A percentile compares a stretch with the other conserved stretches of the same genome.
These are phyloP conservation scores for Populus hybrid DNA, from an alignment of 441 rosid genomes.

Conservation along the genomic window DNA sequence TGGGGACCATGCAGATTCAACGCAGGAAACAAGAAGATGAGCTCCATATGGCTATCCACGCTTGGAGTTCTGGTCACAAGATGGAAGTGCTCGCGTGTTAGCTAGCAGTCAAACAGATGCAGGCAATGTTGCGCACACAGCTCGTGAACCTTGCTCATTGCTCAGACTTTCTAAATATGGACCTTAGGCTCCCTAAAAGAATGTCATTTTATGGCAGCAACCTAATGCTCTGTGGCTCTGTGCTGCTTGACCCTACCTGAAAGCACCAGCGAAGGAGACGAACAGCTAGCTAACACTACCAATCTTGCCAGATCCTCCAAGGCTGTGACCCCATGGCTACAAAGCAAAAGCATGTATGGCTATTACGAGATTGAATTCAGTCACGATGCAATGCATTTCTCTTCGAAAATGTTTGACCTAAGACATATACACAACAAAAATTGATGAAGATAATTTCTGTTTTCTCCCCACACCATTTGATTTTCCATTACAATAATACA, in stretches of 20 bases:
- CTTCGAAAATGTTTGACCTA: background rate
- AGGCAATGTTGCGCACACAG: background rate
- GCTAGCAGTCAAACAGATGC: background rate
- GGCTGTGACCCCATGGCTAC: background rate
- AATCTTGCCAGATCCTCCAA: background rate
- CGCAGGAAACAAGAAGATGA: background rate
- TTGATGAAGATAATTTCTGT: background rate
- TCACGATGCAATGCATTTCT: background rate
- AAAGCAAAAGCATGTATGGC: background rate
- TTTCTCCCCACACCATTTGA: background rate
- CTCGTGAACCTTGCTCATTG: background rate
- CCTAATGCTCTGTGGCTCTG: background rate
- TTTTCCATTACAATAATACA: conserved; percentile 3
- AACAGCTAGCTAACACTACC: background rate
- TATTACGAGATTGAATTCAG: background rate
- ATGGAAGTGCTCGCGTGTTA: background rate
- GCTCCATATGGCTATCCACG: background rate
- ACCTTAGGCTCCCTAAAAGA: too few species aligned
- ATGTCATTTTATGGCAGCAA: too few species aligned
- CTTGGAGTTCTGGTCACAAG: background rate
- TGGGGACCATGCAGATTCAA: background rate
- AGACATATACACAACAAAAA: background rate
- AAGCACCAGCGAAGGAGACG: background rate
- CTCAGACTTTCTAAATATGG: background rate
- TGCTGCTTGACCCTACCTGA: background rate